Conservation (phyloP, 306 rosid genomes). For the Trifolium pratense region DNA sequence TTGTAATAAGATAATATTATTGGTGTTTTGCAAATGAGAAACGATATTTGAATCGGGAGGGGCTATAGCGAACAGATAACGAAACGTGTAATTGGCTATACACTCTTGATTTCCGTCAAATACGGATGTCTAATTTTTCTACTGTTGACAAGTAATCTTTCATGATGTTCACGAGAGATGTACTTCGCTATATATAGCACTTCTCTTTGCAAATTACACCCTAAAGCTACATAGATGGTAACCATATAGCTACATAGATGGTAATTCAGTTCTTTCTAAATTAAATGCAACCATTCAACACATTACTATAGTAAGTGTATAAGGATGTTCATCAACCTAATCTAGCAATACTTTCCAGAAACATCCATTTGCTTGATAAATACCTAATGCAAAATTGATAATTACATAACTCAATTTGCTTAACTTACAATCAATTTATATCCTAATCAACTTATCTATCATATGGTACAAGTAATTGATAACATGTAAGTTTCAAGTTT, state of each 20-base stretch:
- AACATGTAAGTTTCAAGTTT: conserved; percentile 12
- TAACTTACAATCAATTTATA: conserved; percentile 17
- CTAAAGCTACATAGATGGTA: too few species aligned
- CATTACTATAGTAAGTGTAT: background rate
- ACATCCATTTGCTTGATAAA: conserved; percentile 19
- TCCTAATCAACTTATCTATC: background rate
- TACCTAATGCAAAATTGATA: conserved; percentile 1
- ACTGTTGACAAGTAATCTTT: too few species aligned
- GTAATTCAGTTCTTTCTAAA: background rate
- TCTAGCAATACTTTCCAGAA: conserved; percentile 2
- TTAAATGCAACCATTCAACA: background rate
- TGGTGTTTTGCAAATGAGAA: too few species aligned
- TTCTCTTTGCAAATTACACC: background rate
- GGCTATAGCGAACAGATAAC: too few species aligned
- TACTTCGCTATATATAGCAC: too few species aligned
- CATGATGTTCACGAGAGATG: too few species aligned
- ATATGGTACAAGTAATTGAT: conserved; percentile 16
- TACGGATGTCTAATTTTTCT: too few species aligned
- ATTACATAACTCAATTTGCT: conserved; percentile 24
- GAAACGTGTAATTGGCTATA: too few species aligned
- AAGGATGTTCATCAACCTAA: background rate
- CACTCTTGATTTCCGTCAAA: too few species aligned
- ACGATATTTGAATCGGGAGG: too few species aligned
- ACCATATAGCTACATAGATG: too few species aligned
- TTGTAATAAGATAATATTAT: too few species aligned